Evolutionary conservation across 352 stramenopile genomes (phyloP).

Genomic region (Phytopythium helicoides): DNA sequence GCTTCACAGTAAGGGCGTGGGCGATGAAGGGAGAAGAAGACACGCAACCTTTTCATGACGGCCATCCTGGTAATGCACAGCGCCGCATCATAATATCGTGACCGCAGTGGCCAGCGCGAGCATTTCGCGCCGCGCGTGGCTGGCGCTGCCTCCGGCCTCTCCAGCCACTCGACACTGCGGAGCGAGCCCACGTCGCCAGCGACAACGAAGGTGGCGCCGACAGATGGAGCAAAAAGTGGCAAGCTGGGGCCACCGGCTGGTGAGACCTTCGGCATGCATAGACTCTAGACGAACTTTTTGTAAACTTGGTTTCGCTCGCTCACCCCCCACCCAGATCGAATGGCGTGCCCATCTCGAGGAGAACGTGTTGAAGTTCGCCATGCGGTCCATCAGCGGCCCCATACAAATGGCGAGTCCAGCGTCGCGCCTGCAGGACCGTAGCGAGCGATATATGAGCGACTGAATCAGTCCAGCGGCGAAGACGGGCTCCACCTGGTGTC

Average conservation of each 20-base stretch:
- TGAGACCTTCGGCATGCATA: neutral
- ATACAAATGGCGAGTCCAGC: no score
- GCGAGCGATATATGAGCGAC: no score
- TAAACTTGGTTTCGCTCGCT: neutral
- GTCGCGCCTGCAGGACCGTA: no score
- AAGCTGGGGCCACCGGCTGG: neutral
- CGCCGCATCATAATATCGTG: no score
- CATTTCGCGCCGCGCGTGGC: neutral
- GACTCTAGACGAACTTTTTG: conserved; percentile 1
- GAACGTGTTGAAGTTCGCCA: conserved; percentile 7
- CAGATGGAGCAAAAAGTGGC: neutral
- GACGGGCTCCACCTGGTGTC: no score
- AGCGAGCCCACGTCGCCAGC: conserved; percentile 6
- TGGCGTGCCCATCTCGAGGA: neutral
- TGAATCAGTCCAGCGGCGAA: no score
- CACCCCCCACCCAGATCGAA: neutral
- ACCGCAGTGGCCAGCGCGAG: no score
- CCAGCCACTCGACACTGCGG: no score
- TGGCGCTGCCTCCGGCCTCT: neutral
- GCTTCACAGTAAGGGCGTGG: neutral
- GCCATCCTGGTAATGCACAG: neutral
- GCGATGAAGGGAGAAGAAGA: conserved; percentile 8
- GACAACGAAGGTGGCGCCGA: neutral
- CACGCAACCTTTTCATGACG: neutral
- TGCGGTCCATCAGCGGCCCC: neutral